Evolutionary conservation across 306 rosid genomes (phyloP).

Genomic region (Castanea mollissima): DNA sequence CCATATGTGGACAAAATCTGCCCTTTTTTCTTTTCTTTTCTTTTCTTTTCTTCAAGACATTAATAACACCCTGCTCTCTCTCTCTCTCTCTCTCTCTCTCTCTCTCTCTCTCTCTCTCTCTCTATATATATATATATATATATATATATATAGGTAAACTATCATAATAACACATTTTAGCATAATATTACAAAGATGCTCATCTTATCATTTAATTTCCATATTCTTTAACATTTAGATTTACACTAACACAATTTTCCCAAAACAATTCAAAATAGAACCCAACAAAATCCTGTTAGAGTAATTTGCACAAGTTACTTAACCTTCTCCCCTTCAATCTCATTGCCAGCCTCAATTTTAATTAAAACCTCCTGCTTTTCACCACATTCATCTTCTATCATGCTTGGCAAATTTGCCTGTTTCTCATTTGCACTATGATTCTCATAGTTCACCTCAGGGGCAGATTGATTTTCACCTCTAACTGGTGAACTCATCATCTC

Average conservation of each 20-base stretch:
- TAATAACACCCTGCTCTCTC: too few species aligned
- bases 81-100: background rate
- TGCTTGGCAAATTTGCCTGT: slow-evolving; percentile 13
- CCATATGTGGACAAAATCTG: background rate
- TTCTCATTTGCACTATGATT: slow-evolving; percentile 33
- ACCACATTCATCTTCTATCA: slow-evolving; percentile 18
- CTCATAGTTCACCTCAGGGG: slow-evolving; percentile 23
- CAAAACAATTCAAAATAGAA: background rate
- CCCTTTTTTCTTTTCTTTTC: too few species aligned
- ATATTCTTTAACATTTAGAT: background rate
- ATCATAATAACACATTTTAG: too few species aligned
- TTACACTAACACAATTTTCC: slow-evolving; percentile 4
- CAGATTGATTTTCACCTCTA: background rate
- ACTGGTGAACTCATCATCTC: slow-evolving; percentile 1
- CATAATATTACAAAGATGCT: slow-evolving; percentile 7
- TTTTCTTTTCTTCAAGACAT: too few species aligned
- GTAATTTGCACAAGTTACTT: background rate
- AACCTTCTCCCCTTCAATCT: background rate
- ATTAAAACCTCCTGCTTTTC: slow-evolving; percentile 17
- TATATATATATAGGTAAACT: too few species aligned
- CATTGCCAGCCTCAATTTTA: slow-evolving; percentile 7
- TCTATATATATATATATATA: too few species aligned
- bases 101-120: background rate
- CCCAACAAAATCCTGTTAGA: background rate
- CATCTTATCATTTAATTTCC: slow-evolving; percentile 1